Evolutionary conservation across 352 stramenopile genomes (phyloP).

Genomic region (Globisporangium okanoganense): DNA sequence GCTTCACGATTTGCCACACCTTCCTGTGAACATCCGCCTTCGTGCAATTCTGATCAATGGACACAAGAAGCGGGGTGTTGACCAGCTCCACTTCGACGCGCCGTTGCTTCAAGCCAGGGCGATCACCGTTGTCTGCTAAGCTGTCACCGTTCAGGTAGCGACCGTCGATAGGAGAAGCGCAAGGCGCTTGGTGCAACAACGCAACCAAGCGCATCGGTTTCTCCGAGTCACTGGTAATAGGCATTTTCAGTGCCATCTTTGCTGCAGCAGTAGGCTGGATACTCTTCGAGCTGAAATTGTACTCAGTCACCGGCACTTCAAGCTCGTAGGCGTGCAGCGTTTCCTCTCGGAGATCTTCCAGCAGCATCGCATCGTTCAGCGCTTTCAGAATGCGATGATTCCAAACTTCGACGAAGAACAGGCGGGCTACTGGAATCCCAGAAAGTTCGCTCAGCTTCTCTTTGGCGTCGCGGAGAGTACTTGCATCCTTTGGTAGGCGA

Average conservation of each 20-base stretch:
- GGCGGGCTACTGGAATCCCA: slow-evolving; percentile 31
- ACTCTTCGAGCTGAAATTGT: slow-evolving; percentile 63
- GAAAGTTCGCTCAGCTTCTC: slow-evolving; percentile 49
- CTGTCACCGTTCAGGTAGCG: slow-evolving; percentile 26
- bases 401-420: slow-evolving; percentile 77
- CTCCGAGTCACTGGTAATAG: neutral
- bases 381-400: slow-evolving; percentile 62
- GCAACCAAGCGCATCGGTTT: slow-evolving; percentile 72
- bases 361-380: slow-evolving; percentile 32
- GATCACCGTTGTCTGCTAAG: slow-evolving; percentile 23
- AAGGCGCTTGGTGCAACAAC: slow-evolving; percentile 61
- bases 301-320: slow-evolving; percentile 56
- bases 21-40: slow-evolving; percentile 75
- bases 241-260: slow-evolving; percentile 20
- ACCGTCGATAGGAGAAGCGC: slow-evolving; percentile 50
- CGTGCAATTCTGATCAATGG: slow-evolving; percentile 52
- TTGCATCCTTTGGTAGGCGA: slow-evolving; percentile 43
- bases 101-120: slow-evolving; percentile 48
- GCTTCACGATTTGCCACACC: slow-evolving; percentile 76
- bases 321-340: slow-evolving; percentile 89
- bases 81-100: slow-evolving; percentile 75
- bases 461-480: slow-evolving; percentile 55
- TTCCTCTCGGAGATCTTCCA: slow-evolving; percentile 49
- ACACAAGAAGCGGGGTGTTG: slow-evolving; percentile 72
- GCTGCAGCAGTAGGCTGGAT: slow-evolving; percentile 33